Conservation (phyloP, 2,329 filamentous ascomycete species). For the Apiospora saccharicola region DNA sequence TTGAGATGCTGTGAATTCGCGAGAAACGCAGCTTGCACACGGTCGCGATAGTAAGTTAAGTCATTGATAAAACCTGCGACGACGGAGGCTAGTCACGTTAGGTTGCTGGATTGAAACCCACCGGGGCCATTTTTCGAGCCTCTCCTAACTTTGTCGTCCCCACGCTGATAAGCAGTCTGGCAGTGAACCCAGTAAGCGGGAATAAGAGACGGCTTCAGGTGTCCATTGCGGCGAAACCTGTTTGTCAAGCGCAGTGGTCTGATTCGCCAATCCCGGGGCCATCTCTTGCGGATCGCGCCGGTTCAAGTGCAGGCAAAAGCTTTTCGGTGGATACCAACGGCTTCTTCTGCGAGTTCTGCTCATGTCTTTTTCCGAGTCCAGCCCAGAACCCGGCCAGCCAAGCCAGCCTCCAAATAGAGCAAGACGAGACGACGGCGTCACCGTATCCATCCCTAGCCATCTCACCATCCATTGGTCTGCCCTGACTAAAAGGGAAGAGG, state of each 20-base stretch:
- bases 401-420: constrained; percentile 4
- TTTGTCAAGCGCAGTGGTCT: constrained; percentile 8
- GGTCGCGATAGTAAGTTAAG: not conserved
- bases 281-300: not conserved
- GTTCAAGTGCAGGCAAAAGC: not conserved
- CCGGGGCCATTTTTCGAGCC: constrained; percentile 1
- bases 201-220: not conserved
- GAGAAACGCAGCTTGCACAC: not conserved
- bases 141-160: not conserved
- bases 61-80: constrained; percentile 16
- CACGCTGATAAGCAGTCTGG: not conserved
- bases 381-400: not conserved
- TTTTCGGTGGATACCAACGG: constrained; percentile 11
- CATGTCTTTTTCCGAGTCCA: not conserved
- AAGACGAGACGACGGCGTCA: constrained; percentile 7
- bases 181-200: constrained; percentile 19
- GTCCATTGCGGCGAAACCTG: constrained; percentile 13
- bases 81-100: constrained; percentile 18
- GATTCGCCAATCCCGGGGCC: constrained; percentile 12
- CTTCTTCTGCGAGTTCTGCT: constrained; percentile 15
- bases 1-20: constrained; percentile 3
- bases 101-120: not conserved
- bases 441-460: constrained; percentile 17
- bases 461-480: constrained; percentile 7
- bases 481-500: constrained; percentile 17